Conservation (phyloP, 306 rosid species). For the Morella rubra region DNA sequence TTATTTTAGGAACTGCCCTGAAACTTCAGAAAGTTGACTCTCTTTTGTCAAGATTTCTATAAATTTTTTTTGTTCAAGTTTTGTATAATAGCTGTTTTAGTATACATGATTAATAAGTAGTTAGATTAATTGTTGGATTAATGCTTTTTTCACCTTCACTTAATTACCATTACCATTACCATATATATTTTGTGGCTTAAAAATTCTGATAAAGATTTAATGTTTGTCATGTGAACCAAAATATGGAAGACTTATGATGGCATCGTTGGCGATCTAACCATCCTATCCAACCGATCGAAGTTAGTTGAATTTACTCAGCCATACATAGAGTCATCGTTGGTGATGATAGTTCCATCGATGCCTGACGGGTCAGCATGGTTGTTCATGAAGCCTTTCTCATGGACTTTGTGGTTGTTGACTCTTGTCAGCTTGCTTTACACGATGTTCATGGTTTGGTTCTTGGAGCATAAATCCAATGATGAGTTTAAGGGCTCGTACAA, state of each 20-base stretch:
- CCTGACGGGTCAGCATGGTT: conserved; percentile 45
- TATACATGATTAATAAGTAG: too few species aligned
- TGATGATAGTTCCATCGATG: conserved; percentile 46
- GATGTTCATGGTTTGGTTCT: conserved; percentile 52
- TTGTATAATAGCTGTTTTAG: too few species aligned
- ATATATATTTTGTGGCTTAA: too few species aligned
- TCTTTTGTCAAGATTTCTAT: too few species aligned
- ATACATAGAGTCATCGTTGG: conserved; percentile 59
- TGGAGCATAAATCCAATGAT: conserved; percentile 49
- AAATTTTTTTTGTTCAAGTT: too few species aligned
- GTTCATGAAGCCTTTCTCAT: conserved; percentile 66
- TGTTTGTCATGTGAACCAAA: conserved; percentile 24
- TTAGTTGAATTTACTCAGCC: conserved; percentile 69
- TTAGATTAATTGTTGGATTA: too few species aligned
- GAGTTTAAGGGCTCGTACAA: conserved; percentile 55
- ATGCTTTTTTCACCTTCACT: too few species aligned
- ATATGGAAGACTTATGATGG: conserved; percentile 51
- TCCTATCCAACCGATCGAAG: conserved; percentile 42
- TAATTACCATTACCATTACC: too few species aligned
- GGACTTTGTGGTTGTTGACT: conserved; percentile 60
- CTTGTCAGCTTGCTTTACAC: conserved; percentile 49
- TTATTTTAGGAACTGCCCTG: too few species aligned
- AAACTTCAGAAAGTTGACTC: too few species aligned
- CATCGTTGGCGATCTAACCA: conserved; percentile 59
- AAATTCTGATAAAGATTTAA: conserved; percentile 4